Evolutionary conservation across 495 filamentous ascomycete genomes (phyloP).

Genomic region (Neurospora sublineolata): DNA sequence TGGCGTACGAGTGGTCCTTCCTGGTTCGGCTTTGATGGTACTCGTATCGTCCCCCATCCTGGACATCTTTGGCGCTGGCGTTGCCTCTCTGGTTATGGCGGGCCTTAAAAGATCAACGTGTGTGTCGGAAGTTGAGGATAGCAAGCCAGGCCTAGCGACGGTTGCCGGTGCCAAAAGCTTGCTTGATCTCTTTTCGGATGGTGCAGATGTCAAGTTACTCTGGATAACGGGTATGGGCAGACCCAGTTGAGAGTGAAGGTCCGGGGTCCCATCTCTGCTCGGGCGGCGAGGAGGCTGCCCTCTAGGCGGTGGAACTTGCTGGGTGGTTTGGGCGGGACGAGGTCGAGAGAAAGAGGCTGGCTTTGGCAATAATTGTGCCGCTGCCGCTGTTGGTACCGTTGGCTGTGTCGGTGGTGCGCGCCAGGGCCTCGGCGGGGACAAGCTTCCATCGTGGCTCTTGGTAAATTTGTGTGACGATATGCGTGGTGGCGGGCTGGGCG

Average conservation of each 20-base stretch:
- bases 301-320: conserved; percentile 20
- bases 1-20: conserved; percentile 29
- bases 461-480: conserved; percentile 50
- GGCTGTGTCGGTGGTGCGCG: conserved; percentile 17
- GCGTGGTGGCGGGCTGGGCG: conserved; percentile 51
- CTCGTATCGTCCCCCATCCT: conserved; percentile 9
- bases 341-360: conserved; percentile 18
- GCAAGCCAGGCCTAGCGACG: conserved; percentile 17
- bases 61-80: conserved; percentile 24
- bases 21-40: conserved; percentile 20
- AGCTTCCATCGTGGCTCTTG: conserved; percentile 25
- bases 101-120: conserved; percentile 16
- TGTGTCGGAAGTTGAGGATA: conserved; percentile 18
- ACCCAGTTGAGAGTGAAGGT: conserved; percentile 44
- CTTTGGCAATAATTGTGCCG: conserved; percentile 8
- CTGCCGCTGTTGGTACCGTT: conserved; percentile 22
- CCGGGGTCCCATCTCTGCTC: conserved; percentile 69
- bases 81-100: conserved; percentile 25
- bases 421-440: conserved; percentile 19
- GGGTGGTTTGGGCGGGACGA: conserved; percentile 14
- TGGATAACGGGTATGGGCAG: conserved; percentile 60
- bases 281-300: conserved; percentile 48
- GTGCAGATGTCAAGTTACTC: conserved; percentile 55
- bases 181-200: conserved; percentile 33
- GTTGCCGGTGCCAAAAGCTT: conserved; percentile 23